Percentiles rank a stretch among this genome's conserved stretches.
Evolutionary conservation across 441 rosid species (phyloP).

Genomic region (Eutrema salsugineum): DNA sequence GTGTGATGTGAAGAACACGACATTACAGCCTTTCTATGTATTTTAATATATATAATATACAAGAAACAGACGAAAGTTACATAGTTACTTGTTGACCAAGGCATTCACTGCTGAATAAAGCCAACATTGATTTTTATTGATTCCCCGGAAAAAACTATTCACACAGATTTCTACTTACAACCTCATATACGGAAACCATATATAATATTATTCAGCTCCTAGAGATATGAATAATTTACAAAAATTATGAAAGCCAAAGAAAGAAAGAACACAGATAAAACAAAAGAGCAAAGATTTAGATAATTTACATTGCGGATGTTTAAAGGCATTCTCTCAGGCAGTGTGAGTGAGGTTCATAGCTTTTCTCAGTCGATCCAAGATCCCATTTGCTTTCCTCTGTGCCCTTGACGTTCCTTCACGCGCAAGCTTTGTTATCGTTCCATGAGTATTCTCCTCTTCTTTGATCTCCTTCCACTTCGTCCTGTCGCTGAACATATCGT

Average conservation of each 20-base stretch:
- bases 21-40: slow-evolving; percentile 25
- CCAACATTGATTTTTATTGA: slow-evolving; percentile 16
- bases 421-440: slow-evolving; percentile 73
- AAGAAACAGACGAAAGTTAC: slow-evolving; percentile 14
- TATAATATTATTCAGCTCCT: slow-evolving; percentile 12
- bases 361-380: slow-evolving; percentile 72
- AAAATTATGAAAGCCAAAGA: slow-evolving; percentile 12
- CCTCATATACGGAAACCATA: slow-evolving; percentile 13
- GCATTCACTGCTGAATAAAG: neutral
- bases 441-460: slow-evolving; percentile 63
- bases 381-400: slow-evolving; percentile 78
- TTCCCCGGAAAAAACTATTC: slow-evolving; percentile 14
- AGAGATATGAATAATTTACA: slow-evolving; percentile 25
- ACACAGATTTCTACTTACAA: slow-evolving; percentile 25
- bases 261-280: neutral
- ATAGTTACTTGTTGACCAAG: slow-evolving; percentile 28
- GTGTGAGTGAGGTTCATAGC: slow-evolving; percentile 78
- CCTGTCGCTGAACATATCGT: slow-evolving; percentile 69
- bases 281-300: neutral
- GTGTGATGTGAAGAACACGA: slow-evolving; percentile 25
- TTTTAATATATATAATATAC: neutral
- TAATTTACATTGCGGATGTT: slow-evolving; percentile 50
- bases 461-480: slow-evolving; percentile 67
- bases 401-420: slow-evolving; percentile 87
- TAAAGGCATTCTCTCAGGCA: slow-evolving; percentile 41